Evolutionary conservation across 2,329 filamentous ascomycete genomes (phyloP).

Genomic region (Hypocrella siamensis): DNA sequence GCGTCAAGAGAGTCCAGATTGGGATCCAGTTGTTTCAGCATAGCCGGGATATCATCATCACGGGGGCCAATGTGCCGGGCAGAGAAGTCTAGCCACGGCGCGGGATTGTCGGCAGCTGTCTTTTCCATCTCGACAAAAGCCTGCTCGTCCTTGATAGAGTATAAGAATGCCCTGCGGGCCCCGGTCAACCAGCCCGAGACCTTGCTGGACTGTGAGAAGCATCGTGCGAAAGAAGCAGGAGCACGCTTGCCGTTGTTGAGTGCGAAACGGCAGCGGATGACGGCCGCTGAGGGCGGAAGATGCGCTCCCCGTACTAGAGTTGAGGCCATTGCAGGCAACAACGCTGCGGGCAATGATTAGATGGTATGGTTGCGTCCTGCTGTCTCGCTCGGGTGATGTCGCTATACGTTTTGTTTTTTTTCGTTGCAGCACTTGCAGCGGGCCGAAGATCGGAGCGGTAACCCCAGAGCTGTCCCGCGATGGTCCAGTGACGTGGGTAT

Average conservation of each 20-base stretch:
- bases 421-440: no score
- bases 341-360: no score
- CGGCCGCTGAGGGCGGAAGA: constrained; percentile 7
- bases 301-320: constrained; percentile 9
- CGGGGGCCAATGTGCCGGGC: constrained; percentile 79
- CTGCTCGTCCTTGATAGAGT: constrained; percentile 8
- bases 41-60: constrained; percentile 50
- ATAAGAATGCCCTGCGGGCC: constrained; percentile 4
- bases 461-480: no score
- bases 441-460: no score
- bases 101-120: constrained; percentile 6
- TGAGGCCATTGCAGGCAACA: constrained; percentile 10
- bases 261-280: constrained; percentile 3
- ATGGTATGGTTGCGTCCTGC: no score
- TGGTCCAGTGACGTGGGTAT: no score
- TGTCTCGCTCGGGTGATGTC: no score
- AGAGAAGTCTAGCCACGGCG: constrained; percentile 36
- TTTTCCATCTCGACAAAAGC: constrained; percentile 10
- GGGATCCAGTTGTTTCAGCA: constrained; percentile 68
- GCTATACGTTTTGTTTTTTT: no score
- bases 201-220: constrained; percentile 6
- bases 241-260: constrained; percentile 3
- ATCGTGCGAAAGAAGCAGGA: constrained; percentile 4
- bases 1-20: constrained; percentile 60
- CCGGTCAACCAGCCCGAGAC: constrained; percentile 4